Base-by-base conservation (phyloP, 768 basidiomycete species). In the Psilocybe cyanescens region DNA sequence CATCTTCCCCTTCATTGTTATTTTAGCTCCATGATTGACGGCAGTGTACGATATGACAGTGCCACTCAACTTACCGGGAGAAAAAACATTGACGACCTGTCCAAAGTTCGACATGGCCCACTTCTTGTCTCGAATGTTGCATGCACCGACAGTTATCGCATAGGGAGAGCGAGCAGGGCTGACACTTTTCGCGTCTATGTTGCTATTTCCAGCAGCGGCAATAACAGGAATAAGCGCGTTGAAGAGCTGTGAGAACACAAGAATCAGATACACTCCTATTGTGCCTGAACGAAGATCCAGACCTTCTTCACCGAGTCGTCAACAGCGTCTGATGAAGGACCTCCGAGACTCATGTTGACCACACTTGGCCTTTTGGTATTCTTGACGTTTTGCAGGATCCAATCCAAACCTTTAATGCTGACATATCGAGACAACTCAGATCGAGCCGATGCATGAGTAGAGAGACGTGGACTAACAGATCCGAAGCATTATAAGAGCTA, bases 101-200 rank as follows among this genome's bases (percentile, higher is more conserved):
- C 51, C 51, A 53, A 35, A 53, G 14, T 53, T 53, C 14, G 51
- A 53, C 16, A 5, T 8, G 30, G 51, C 30, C 51, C 51, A 53
- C 35, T 17, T 53, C 3, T 19, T 35, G 33, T 53, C 51, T 19
- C 33, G 31, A 11, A 53, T 53, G 8, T 53, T 53, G 17, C 51
- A 33, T 8, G 51, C 51, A 11, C 51, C 51, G 17, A 53, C 51
- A 14, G 51, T 53, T n/a, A 53, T 53, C 8, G 51, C 51, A 37
- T 53, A 53, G 4, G 51, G 51, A 53, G 51, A 53, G 3, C 51
- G 31, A 14, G 51, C 51, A n/a, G 51, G 51, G 31, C 51, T 53
- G 30, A 19, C 6, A 2, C 1, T 31, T 24, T 17, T 17, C 0
- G 51, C 51, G n/a, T 53, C 51, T 31, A 35, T 53, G 4, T 35